phyloP scores from a whole-genome alignment of 2,329 filamentous ascomycete species.

The Sclerotinia glacialis region DNA sequence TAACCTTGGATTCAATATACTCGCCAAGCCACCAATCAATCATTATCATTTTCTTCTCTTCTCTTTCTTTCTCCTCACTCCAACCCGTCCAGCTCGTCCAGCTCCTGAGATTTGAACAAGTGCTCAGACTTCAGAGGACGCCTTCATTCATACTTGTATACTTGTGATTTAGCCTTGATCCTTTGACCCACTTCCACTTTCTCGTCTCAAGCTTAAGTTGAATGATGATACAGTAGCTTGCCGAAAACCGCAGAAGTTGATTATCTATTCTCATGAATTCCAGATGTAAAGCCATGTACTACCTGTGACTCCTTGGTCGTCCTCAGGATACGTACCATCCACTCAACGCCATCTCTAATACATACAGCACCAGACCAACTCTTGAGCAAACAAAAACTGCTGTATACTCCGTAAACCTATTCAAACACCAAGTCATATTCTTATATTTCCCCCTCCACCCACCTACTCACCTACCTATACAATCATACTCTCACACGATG shows the following conservation, averaged over 20 bases:
- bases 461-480: too few relatives aligned
- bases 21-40: slow-evolving; percentile 11
- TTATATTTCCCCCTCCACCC: too few relatives aligned
- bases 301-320: neutral
- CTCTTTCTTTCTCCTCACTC: too few relatives aligned
- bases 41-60: neutral
- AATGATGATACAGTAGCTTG: too few relatives aligned
- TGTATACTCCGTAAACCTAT: too few relatives aligned
- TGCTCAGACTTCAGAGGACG: neutral
- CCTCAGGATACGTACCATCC: neutral
- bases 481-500: too few relatives aligned
- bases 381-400: neutral
- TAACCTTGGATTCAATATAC: neutral
- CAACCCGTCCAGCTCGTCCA: too few relatives aligned
- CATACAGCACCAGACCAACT: neutral
- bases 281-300: neutral
- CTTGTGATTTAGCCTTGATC: too few relatives aligned
- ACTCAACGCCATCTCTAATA: neutral
- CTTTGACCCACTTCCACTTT: too few relatives aligned
- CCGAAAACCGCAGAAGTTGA: too few relatives aligned
- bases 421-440: too few relatives aligned
- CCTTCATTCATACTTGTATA: too few relatives aligned
- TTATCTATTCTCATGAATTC: neutral
- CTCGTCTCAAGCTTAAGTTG: neutral
- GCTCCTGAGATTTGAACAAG: neutral